Base-by-base conservation (phyloP, 2,329 filamentous ascomycete genomes). In the Whalleya microplaca region DNA sequence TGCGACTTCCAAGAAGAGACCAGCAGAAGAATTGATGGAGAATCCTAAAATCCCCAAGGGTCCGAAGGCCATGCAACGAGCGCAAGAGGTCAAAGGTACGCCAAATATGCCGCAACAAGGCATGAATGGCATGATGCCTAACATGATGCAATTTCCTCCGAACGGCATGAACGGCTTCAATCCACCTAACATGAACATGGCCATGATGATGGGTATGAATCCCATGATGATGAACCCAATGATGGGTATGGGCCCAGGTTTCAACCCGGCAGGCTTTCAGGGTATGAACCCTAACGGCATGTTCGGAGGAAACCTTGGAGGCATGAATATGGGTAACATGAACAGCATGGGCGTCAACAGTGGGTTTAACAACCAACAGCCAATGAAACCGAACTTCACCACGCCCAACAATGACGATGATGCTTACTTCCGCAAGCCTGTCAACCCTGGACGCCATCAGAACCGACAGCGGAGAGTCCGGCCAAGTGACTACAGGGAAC, bases 401-500 rank as follows among this genome's bases (percentile, higher is more conserved):
- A 77, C 78, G 56, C 81, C 82, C 2, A 87, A 83, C 56, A 85
- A 86, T 62, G 91, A 96, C 53, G 92, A 96, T 55, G 91, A 92
- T 58, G 91, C 95, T 6, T 99, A 99, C 76, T 96, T 98, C 73
- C 85, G 95, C 55, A 94, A 96, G 73, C 95, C 95, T 0, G 91
- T 98, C 60, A 99, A 99, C 71, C 94, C 93, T 2, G 91, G 96
- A 71, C 86, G 95, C 48, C 91, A 95, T 71, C 89, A 93, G 73
- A 91, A 92, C 69, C 85, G 90, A 67, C 88, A 92, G 67, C 85
- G 89, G 63, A 83, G 91, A 66, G 86, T 91, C 52, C 84, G 95
- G 53, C 93, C 93, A 10, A 95, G 91, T 71, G 95, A 99, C 76
- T 98, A 95, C 73, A 84, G 91, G 62, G 91, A 96, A 77, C 80